Evolutionary conservation across 768 basidiomycete genomes (phyloP).

Genomic region (Phanerodontia chrysosporium): DNA sequence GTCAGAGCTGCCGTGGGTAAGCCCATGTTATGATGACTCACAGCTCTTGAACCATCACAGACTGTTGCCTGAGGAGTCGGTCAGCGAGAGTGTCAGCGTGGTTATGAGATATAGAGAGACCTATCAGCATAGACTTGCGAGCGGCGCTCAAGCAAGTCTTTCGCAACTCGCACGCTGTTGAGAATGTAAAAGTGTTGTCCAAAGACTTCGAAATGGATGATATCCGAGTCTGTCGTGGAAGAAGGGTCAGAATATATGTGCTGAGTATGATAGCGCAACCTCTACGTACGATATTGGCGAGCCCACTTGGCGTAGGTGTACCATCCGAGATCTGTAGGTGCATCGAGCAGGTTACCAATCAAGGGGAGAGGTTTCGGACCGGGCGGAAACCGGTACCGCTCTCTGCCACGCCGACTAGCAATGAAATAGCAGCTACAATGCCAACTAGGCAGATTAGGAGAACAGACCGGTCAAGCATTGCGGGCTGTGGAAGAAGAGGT

Average conservation of each 20-base stretch:
- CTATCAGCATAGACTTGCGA: background rate
- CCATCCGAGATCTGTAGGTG: background rate
- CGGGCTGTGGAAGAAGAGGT: too few relatives aligned
- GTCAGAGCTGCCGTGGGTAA: background rate
- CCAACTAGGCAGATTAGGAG: too few relatives aligned
- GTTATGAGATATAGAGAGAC: background rate
- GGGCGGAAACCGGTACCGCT: background rate
- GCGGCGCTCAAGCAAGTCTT: background rate
- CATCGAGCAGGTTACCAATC: background rate
- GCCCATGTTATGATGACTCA: background rate
- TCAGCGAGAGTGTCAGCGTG: background rate
- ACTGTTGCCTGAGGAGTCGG: background rate
- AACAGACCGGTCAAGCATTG: too few relatives aligned
- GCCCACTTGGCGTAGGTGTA: background rate
- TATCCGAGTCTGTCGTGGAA: background rate
- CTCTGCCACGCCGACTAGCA: too few relatives aligned
- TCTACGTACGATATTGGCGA: background rate
- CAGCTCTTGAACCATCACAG: slow-evolving; percentile 2
- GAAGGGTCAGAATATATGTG: too few relatives aligned
- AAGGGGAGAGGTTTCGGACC: background rate
- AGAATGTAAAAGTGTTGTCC: background rate
- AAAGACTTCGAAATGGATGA: background rate
- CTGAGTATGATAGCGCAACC: too few relatives aligned
- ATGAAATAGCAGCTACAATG: too few relatives aligned
- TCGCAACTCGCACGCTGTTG: background rate